phyloP scores from a whole-genome alignment of 73 alveolate genomes.

The Halteria grandinella region DNA sequence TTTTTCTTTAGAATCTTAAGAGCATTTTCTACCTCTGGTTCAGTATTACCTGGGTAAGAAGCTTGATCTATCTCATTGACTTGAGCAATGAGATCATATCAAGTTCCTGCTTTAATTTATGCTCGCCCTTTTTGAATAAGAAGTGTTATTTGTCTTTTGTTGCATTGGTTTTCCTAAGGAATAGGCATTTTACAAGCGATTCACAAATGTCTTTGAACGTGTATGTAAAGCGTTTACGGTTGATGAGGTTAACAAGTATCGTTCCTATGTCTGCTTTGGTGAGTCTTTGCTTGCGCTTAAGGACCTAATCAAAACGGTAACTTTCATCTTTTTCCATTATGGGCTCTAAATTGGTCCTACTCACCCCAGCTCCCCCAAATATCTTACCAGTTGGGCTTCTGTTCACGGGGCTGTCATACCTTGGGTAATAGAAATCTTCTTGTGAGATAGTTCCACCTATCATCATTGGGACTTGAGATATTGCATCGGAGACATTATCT shows the following conservation, averaged over 20 bases:
- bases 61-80: conserved; percentile 1
- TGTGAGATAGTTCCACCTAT: too few relatives aligned
- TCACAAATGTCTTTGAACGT: background rate
- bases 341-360: too few relatives aligned
- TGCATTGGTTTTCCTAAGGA: background rate
- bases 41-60: background rate
- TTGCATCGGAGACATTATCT: too few relatives aligned
- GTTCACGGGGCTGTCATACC: too few relatives aligned
- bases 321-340: too few relatives aligned
- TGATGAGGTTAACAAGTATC: background rate
- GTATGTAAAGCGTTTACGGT: background rate
- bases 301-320: background rate
- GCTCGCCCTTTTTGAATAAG: conserved; percentile 10
- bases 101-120: conserved; percentile 3
- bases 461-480: too few relatives aligned
- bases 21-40: background rate
- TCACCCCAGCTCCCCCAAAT: too few relatives aligned
- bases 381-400: too few relatives aligned
- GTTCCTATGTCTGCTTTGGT: conserved; percentile 1
- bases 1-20: background rate
- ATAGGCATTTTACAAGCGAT: background rate
- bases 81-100: background rate
- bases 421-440: too few relatives aligned
- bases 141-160: conserved; percentile 8
- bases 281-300: background rate